phyloP scores from a whole-genome alignment of 2,329 filamentous ascomycete genomes.

The Mycocentrospora acerina region DNA sequence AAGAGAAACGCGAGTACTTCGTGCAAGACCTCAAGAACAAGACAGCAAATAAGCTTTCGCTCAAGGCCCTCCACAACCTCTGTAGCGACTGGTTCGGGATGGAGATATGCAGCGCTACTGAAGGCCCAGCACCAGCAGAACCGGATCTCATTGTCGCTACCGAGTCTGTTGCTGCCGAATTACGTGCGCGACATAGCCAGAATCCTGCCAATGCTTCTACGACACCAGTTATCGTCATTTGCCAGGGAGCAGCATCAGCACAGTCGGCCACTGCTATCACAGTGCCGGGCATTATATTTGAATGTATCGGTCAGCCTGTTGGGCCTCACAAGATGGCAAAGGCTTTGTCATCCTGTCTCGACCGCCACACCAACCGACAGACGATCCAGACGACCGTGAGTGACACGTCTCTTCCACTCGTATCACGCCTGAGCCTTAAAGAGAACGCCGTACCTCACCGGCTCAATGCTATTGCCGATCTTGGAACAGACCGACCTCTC shows the following conservation, averaged over 20 bases:
- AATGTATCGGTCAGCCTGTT: constrained; percentile 39
- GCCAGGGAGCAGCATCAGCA: constrained; percentile 37
- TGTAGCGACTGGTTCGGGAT: constrained; percentile 42
- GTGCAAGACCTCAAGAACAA: constrained; percentile 35
- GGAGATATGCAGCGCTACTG: constrained; percentile 16
- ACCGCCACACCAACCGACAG: constrained; percentile 28
- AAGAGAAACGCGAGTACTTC: constrained; percentile 35
- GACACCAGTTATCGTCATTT: constrained; percentile 37
- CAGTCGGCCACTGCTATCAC: constrained; percentile 39
- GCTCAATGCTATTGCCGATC: constrained; percentile 3
- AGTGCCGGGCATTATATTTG: constrained; percentile 36
- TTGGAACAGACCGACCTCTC: constrained; percentile 22
- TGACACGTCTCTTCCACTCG: constrained; percentile 14
- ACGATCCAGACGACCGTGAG: constrained; percentile 11
- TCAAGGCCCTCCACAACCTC: constrained; percentile 35
- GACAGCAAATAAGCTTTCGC: constrained; percentile 29
- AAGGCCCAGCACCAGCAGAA: constrained; percentile 9
- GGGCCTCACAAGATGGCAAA: constrained; percentile 44
- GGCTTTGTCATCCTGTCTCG: constrained; percentile 36
- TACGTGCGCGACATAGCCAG: constrained; percentile 30
- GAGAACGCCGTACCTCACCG: constrained; percentile 25
- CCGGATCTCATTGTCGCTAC: constrained; percentile 37
- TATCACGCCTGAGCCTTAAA: constrained; percentile 29
- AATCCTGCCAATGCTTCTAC: constrained; percentile 15
- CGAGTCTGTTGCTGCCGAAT: constrained; percentile 29